Conservation (phyloP, 2,329 filamentous ascomycete genomes). For the Alternaria novae-zelandiae region DNA sequence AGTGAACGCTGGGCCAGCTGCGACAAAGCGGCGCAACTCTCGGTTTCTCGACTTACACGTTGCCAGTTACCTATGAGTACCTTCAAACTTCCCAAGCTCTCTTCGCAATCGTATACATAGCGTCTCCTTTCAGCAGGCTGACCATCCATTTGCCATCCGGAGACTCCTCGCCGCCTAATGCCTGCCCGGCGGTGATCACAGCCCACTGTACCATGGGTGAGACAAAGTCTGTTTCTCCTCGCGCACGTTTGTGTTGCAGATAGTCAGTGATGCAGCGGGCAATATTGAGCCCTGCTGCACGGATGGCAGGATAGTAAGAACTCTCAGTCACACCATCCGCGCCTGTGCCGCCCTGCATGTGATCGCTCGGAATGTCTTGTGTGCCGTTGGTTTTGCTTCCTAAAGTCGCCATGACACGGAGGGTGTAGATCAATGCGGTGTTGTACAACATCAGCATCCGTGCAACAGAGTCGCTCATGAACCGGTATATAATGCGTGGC, state of each 20-base stretch:
- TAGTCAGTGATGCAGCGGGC: constrained; percentile 30
- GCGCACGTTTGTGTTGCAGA: constrained; percentile 11
- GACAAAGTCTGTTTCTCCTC: constrained; percentile 3
- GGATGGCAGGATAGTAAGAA: constrained; percentile 6
- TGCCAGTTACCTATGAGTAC: background rate
- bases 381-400: background rate
- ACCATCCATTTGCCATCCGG: background rate
- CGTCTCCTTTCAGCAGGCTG: background rate
- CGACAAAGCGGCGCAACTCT: background rate
- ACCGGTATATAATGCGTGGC: constrained; percentile 3
- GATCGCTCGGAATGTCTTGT: background rate
- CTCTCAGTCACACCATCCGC: background rate
- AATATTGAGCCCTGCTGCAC: constrained; percentile 23
- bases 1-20: background rate
- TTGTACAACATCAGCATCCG: constrained; percentile 38
- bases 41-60: background rate
- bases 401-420: constrained; percentile 27
- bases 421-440: constrained; percentile 33
- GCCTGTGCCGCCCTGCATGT: background rate
- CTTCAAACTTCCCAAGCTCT: background rate
- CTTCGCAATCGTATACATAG: background rate
- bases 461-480: constrained; percentile 9
- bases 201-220: constrained; percentile 33
- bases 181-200: constrained; percentile 23
- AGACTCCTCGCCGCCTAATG: constrained; percentile 7